Base-by-base conservation (phyloP, 1,139 yeast species). In the Waltiozyma sp. region DNA sequence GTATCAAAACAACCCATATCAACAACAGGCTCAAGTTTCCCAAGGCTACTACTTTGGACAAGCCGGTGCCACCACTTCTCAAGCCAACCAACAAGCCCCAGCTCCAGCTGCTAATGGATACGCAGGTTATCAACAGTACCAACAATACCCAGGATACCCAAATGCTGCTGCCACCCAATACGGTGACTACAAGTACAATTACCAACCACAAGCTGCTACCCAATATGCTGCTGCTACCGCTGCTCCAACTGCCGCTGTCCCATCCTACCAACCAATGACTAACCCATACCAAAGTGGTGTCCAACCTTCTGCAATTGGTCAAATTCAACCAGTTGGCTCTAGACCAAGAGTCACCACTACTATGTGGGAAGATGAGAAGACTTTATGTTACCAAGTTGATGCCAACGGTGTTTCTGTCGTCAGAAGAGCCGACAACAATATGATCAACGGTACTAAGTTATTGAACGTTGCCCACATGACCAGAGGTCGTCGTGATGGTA, bases 301-400 rank as follows among this genome's bases (percentile, higher is more conserved):
- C 13, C 19, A 18, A 18, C 37, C 45, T 14, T 46, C 50, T 10
- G 41, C 50, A 3, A 47, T 53, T 38, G 80, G 80, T n/a, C 80
- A 75, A 58, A 63, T 68, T 28, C 78, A 75, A 44, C 80, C 80
- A 5, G 73, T 74, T 21, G 79, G 77, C 16, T 64, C 81, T 51
- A 72, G 87, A 51, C 96, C 96, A 23, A 71, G 93, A 52, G 93
- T 89, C 49, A 86, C 95, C 42, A 88, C 96, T 21, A 87, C 96
- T 10, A 77, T 87, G 79, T 89, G 97, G 97, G 96, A 89, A 62
- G 96, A 89, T 60, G 96, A 89, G 59, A 84, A 87, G 54, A 89
- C 96, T 0, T 65, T 88, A 42, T 91, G 97, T 61, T 89, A 88
- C 66, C 96, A 89, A 63, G 96, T 89, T 28, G 96, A 88, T 58